Conservation (phyloP, 176 grass and related monocot species). For the Oryza longistaminata region DNA sequence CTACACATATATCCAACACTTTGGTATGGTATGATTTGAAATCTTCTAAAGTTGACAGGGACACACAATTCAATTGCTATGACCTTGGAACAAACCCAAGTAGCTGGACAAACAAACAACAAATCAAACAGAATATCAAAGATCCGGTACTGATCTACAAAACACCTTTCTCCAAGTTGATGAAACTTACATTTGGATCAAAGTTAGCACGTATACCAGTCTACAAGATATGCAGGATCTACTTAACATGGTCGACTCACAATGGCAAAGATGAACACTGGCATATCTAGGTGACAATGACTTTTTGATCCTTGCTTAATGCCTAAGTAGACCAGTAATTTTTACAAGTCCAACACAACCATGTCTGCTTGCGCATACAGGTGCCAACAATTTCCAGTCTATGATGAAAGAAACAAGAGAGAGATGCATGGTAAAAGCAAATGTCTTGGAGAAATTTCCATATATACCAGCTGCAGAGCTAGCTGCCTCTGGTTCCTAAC, state of each 20-base stretch:
- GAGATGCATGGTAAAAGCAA: not conserved
- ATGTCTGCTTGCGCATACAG: not conserved
- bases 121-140: not conserved
- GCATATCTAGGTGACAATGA: constrained; percentile 13
- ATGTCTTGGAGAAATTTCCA: not conserved
- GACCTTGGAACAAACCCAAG: not conserved
- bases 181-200: not conserved
- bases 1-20: no score
- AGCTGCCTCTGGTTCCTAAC: not conserved
- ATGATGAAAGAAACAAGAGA: not conserved
- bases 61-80: not conserved
- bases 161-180: not conserved
- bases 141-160: not conserved
- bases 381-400: not conserved
- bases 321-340: not conserved
- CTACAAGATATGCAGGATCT: not conserved
- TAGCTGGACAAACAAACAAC: not conserved
- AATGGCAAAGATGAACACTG: not conserved
- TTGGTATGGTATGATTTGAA: not conserved
- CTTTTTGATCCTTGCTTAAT: not conserved
- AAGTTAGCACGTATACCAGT: not conserved
- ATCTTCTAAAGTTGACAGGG: not conserved
- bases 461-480: not conserved
- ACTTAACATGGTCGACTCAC: not conserved
- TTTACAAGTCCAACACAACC: constrained; percentile 10